Evolutionary conservation across 768 basidiomycete genomes (phyloP), one percentile per base, ranked within the genome.

Genomic region (Termitomyces sp.): DNA sequence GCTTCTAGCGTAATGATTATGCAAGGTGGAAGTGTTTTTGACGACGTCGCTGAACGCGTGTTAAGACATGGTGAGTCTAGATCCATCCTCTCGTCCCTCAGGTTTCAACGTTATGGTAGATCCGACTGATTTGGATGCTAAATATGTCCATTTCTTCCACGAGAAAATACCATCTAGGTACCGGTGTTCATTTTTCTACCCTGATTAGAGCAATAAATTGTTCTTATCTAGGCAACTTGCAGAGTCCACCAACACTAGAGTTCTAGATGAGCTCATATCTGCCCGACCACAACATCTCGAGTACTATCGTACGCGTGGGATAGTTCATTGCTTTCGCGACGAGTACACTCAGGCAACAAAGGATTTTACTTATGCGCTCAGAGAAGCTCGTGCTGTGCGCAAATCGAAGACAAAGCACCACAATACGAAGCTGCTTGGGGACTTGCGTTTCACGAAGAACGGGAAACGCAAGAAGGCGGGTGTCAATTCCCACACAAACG

Each of bases 141-240:
- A 80, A 75, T 94, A 94, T 67, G 91, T 95, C 2, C 87, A 94
- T 64, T 95, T 95, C 68, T 95, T 95, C 71, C 93, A 95, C 63
- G 92, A 95, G 67, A 94, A 93, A 73, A 95, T 95, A 61, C 93
- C 93, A 21, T 94, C 93, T 54, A 80, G 92, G 91, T 94, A 59
- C 42, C 37, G 23, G 37, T 46, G 35, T 57, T 38, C 49, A 46
- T 57, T 28, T 33, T 56, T 41, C 14, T 44, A 17, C 19, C 35
- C 15, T 56, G 59, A 1, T 41, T 17, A 31, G 40, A 56, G 56
- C 38, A 35, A 59, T 23, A 5, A 35, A 59, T 23, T 3, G 12
- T 2, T 37, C 17, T 23, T n/a, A 19, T 64, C 60, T 63, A 91
- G 92, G 61, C 92, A 94, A 72, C 75, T 94, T 56, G 90, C 91